Percentiles rank a stretch among this genome's conserved stretches.
These are phyloP conservation scores for Acanthochlamys bracteata DNA, from an alignment of 106 monocot species.

Conservation along the genomic window DNA sequence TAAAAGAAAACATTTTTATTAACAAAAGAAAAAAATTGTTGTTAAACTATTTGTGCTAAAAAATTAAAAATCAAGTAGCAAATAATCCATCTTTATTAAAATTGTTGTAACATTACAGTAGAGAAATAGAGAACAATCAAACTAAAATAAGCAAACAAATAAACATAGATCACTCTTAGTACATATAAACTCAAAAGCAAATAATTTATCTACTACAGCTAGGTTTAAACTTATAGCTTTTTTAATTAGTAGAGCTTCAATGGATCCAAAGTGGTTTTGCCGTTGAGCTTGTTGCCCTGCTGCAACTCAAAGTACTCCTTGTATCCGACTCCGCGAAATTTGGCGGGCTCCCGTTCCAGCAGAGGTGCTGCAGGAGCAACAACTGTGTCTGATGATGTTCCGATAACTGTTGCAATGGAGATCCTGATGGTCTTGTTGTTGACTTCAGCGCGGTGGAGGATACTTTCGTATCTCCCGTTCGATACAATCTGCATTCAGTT, in stretches of 20 bases:
- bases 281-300: neutral
- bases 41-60: no score
- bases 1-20: no score
- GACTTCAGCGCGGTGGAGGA: conserved; percentile 68
- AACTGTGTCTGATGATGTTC: conserved; percentile 26
- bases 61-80: no score
- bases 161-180: no score
- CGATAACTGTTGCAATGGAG: conserved; percentile 49
- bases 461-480: conserved; percentile 84
- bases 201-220: no score
- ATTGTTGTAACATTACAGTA: no score
- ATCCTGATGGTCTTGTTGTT: conserved; percentile 40
- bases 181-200: no score
- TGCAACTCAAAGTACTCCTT: neutral
- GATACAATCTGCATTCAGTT: conserved; percentile 56
- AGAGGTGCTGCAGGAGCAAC: neutral
- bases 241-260: neutral
- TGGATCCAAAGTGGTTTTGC: neutral
- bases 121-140: no score
- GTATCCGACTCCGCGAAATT: neutral
- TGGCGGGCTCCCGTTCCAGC: neutral
- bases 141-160: no score
- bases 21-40: no score
- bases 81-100: no score
- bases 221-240: no score